Base-by-base conservation (phyloP, 2,329 filamentous ascomycete genomes). In the Exophiala aquamarina region DNA sequence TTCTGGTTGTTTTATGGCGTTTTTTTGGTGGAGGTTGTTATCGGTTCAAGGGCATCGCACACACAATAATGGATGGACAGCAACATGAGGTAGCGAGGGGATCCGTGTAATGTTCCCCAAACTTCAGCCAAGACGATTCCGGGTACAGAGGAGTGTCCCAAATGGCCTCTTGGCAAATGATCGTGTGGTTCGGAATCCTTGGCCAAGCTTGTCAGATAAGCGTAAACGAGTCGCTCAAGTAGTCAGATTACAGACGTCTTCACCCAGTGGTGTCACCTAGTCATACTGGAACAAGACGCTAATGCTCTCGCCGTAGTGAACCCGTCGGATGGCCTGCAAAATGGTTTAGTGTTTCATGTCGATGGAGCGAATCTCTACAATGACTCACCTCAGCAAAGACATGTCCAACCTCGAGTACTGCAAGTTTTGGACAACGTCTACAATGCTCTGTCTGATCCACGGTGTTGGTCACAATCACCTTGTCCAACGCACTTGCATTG, bases 261-360 rank as follows among this genome's bases (percentile, higher is more conserved):
- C 35, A 18, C 17, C 35, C 17, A 20, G 35, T n/a, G 9, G 31
- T 40, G 9, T 26, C 31, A 11, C n/a, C 37, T 52, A 90, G 66
- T 89, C 86, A 69, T 89, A 86, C 65, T 90, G 86, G 70, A 98
- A 98, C 41, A 98, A 78, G 52, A 93, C 89, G 66, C 90, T 95
- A 71, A 98, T 95, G 63, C 89, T 95, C 74, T 98, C 93, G 62
- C 93, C 93, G 68, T 97, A 91, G 70, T 98, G 93, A 49, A 97
- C 92, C 54, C 93, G 83, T 55, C 93, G 87, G 60, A 97, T 96
- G 41, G 93, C 83, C 81, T 83, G 47, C 47, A 52, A 33, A 13
- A 46, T 11, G 34, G 20, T 44, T 41, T 34, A 18, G 23, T 4
- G 10, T 45, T 44, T 13, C 32, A 41, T 41, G 17, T 17, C 17